Evolutionary conservation across 768 basidiomycete species (phyloP), one percentile per base, ranked within the genome.

Genomic region (Cystoderma amianthinum): DNA sequence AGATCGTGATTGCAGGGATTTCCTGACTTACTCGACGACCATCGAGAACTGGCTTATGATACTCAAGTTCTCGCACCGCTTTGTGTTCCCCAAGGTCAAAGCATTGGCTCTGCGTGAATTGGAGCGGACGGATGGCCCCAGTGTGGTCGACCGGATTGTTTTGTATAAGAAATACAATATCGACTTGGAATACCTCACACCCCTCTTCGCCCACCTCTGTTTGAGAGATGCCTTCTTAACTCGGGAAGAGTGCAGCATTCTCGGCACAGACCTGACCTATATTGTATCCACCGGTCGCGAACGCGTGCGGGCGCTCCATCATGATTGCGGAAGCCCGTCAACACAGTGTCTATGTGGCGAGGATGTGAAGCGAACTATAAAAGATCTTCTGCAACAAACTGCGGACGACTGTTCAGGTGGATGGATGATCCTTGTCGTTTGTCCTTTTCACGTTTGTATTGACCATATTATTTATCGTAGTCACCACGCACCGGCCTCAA

Each of bases 21-120:
- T 82, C 41, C 75, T 75, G 1, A 60, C 74, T 7, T 82, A 83
- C 42, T 61, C 72, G 1, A 67, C 76, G 0, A 55, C 59, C 0
- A 59, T 73, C 4, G 62, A 67, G 0, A 67, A 71, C 15, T 87
- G 85, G 85, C 59, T 67, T 0, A 62, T 66, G 0, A 78, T 87
- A 23, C 56, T 87, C 0, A 65, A 65, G 1, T 72, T 87, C 0
- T 74, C 84, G 0, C 63, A 74, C 17, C 51, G 64, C 4, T 87
- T 78, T 78, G 48, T 54, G 0, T 86, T 87, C 47, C 42, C 45
- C 2, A 71, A 79, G 32, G 70, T 85, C 7, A 72, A 78, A 28
- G 57, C 62, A 1, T 72, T 85, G 1, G 78, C 75, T 1, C 67
- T 80, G 1, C 73, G 76, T 1, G 75, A 85, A 36, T 62, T 85